Percentiles rank a stretch among this genome's conserved stretches.
Conservation (phyloP, 768 basidiomycete genomes). For the Russula griseocarnosa region DNA sequence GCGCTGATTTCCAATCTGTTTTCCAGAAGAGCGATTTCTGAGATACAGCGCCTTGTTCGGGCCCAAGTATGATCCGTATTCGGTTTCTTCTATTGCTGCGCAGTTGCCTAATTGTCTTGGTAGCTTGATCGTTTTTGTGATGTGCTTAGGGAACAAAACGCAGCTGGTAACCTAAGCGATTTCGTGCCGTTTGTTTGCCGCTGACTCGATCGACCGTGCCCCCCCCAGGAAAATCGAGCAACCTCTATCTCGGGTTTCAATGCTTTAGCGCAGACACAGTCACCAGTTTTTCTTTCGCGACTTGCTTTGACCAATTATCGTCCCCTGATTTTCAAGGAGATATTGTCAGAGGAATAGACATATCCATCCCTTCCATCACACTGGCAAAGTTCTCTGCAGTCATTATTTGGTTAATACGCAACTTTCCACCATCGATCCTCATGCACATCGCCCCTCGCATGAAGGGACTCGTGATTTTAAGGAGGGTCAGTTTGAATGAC, state of each 20-base stretch:
- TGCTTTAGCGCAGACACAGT: constrained; percentile 44
- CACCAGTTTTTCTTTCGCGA: constrained; percentile 41
- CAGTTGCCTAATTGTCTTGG: neutral
- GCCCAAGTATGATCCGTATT: constrained; percentile 30
- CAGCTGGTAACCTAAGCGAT: neutral
- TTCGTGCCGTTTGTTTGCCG: too few species aligned
- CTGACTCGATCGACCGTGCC: neutral
- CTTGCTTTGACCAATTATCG: constrained; percentile 35
- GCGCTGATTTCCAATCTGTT: constrained; percentile 39
- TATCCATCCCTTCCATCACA: constrained; percentile 32
- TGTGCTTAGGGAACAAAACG: constrained; percentile 13
- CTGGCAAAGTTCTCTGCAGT: constrained; percentile 11
- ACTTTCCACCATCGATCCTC: constrained; percentile 9
- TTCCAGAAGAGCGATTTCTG: constrained; percentile 38
- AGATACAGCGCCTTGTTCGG: constrained; percentile 38
- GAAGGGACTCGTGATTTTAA: neutral
- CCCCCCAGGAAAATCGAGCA: constrained; percentile 28
- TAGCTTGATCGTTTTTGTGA: constrained; percentile 37
- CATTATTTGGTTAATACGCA: constrained; percentile 5
- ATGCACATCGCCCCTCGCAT: neutral
- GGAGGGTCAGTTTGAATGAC: neutral
- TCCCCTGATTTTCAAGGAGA: constrained; percentile 37
- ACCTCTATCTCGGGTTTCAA: constrained; percentile 43
- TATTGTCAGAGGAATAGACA: constrained; percentile 36
- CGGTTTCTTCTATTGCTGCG: neutral